A percentile compares a stretch with the other conserved stretches of the same genome.
These are phyloP conservation scores for Saturnispora kantuleensis DNA, from an alignment of 805 yeast genomes.

Conservation along the genomic window DNA sequence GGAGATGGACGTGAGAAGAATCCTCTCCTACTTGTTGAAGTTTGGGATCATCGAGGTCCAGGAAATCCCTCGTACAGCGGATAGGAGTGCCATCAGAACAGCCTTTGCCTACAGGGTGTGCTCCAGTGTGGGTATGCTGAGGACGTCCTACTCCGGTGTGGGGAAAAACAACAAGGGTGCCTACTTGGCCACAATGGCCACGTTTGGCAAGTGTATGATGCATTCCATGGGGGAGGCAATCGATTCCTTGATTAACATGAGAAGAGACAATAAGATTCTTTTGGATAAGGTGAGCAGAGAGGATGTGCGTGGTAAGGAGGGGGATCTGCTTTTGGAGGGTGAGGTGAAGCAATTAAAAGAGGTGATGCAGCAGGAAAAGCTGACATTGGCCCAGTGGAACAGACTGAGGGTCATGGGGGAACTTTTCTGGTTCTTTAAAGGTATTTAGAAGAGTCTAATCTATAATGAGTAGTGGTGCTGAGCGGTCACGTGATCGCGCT, in stretches of 20 bases:
- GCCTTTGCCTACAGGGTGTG: slow-evolving; percentile 65
- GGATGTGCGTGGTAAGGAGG: slow-evolving; percentile 79
- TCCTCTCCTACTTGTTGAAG: slow-evolving; percentile 54
- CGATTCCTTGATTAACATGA: slow-evolving; percentile 40
- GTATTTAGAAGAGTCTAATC: slow-evolving; percentile 4
- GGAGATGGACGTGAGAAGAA: slow-evolving; percentile 66
- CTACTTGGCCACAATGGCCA: slow-evolving; percentile 25
- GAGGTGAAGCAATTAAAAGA: slow-evolving; percentile 65
- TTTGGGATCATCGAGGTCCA: slow-evolving; percentile 76
- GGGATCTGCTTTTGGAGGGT: slow-evolving; percentile 58
- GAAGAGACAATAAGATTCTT: slow-evolving; percentile 53
- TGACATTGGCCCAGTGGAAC: slow-evolving; percentile 42
- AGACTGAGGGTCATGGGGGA: slow-evolving; percentile 52
- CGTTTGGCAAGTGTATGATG: slow-evolving; percentile 33
- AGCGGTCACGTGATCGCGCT: slow-evolving; percentile 5
- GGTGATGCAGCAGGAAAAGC: slow-evolving; percentile 48
- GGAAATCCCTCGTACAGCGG: slow-evolving; percentile 87
- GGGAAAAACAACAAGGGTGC: slow-evolving; percentile 4
- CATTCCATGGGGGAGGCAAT: slow-evolving; percentile 46
- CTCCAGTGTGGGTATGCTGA: slow-evolving; percentile 5
- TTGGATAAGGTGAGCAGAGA: slow-evolving; percentile 78
- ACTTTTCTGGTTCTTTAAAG: slow-evolving; percentile 32
- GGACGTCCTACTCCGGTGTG: slow-evolving; percentile 2
- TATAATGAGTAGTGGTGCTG: not conserved
- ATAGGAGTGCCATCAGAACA: slow-evolving; percentile 84